Conservation (phyloP, 2,329 filamentous ascomycete species). For the Ambrosiella xylebori region DNA sequence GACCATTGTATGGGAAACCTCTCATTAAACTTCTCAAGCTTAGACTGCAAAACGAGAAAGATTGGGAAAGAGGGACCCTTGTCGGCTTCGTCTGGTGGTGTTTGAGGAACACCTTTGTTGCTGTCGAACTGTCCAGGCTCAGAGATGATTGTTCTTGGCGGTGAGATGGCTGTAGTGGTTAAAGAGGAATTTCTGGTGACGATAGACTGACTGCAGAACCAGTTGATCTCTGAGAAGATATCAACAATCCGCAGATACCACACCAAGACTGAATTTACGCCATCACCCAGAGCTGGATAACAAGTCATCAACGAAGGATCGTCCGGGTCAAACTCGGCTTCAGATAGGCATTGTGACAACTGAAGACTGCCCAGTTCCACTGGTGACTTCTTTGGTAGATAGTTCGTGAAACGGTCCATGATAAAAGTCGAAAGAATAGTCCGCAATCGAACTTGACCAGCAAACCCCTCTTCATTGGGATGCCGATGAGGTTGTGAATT, state of each 20-base stretch:
- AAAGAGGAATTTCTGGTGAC: neutral
- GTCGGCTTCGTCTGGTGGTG: too few relatives aligned
- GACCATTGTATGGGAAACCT: neutral
- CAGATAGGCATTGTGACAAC: neutral
- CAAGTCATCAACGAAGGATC: too few relatives aligned
- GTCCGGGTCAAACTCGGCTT: neutral
- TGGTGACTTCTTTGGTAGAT: neutral
- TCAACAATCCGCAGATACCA: constrained; percentile 3
- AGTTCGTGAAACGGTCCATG: neutral
- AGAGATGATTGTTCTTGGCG: too few relatives aligned
- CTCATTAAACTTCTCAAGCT: neutral
- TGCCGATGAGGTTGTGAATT: neutral
- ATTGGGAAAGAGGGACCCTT: neutral
- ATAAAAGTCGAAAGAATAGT: constrained; percentile 1
- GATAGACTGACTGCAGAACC: neutral
- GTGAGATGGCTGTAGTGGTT: neutral
- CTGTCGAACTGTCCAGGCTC: too few relatives aligned
- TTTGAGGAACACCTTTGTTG: too few relatives aligned
- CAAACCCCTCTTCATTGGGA: too few relatives aligned
- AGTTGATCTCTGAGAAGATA: constrained; percentile 6
- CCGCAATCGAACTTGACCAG: neutral
- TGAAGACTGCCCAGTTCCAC: neutral
- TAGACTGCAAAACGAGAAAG: neutral
- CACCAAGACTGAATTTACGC: neutral
- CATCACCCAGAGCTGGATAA: neutral